Evolutionary conservation across 1,284 basidiomycete species (phyloP).

Genomic region (Sporisorium scitamineum): DNA sequence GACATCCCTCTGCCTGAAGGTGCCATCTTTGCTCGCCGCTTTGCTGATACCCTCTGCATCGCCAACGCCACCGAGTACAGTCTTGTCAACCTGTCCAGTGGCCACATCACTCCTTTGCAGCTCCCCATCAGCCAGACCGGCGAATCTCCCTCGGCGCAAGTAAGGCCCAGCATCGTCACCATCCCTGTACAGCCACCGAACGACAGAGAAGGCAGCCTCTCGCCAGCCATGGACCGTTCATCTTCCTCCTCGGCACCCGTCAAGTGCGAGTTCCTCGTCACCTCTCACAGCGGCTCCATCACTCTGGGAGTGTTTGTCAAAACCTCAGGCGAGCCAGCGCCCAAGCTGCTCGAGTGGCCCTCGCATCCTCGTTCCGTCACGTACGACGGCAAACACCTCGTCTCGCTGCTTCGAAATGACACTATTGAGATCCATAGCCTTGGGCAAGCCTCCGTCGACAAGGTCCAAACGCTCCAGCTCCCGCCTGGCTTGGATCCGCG

Average conservation of each 20-base stretch:
- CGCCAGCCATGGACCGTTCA: constrained; percentile 14
- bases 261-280: constrained; percentile 64
- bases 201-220: constrained; percentile 20
- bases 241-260: not conserved
- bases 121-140: constrained; percentile 66
- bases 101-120: constrained; percentile 53
- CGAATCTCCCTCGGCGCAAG: constrained; percentile 58
- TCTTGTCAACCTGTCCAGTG: constrained; percentile 57
- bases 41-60: constrained; percentile 60
- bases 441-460: constrained; percentile 33
- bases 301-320: constrained; percentile 66
- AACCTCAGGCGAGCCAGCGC: constrained; percentile 62
- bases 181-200: constrained; percentile 21
- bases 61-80: constrained; percentile 64
- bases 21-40: constrained; percentile 62
- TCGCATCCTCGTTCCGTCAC: constrained; percentile 65
- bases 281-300: constrained; percentile 59
- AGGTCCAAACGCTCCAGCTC: constrained; percentile 45
- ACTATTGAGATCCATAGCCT: constrained; percentile 60
- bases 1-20: constrained; percentile 62
- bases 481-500: constrained; percentile 57
- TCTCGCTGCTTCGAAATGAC: constrained; percentile 64
- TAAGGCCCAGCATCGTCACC: constrained; percentile 62
- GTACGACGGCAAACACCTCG: constrained; percentile 45
- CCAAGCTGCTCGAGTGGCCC: constrained; percentile 66